These are phyloP conservation scores for Chalciporus pseudorubinellus DNA, from an alignment of 768 basidiomycete genomes.

Conservation along the genomic window DNA sequence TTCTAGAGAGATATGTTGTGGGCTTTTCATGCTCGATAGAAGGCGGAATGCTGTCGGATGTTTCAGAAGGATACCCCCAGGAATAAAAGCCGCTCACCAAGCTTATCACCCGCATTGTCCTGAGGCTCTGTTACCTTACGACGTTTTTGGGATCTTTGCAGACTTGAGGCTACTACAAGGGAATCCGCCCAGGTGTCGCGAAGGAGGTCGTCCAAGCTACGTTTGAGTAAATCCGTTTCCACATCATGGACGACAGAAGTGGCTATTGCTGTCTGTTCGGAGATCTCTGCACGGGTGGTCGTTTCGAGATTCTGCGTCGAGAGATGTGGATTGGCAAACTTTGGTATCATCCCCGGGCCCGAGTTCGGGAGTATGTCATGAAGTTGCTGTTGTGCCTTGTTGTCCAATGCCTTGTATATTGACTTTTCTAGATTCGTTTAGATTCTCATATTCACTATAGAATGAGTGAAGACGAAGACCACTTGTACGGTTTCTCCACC, in stretches of 20 bases:
- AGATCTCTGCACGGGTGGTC: conserved; percentile 38
- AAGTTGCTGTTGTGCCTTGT: conserved; percentile 29
- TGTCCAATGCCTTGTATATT: neutral
- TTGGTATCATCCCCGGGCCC: conserved; percentile 36
- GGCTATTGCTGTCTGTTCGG: conserved; percentile 5
- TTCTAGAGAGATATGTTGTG: conserved; percentile 40
- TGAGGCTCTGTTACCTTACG: conserved; percentile 3
- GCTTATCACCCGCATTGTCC: neutral
- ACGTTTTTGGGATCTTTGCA: neutral
- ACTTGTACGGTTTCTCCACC: conserved; percentile 71
- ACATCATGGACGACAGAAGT: conserved; percentile 6
- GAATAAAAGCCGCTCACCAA: neutral
- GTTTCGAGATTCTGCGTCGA: conserved; percentile 30
- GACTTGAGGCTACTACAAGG: conserved; percentile 1
- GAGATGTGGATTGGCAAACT: conserved; percentile 48
- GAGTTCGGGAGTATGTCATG: too few relatives aligned
- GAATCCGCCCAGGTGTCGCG: conserved; percentile 19
- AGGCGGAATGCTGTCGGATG: conserved; percentile 45
- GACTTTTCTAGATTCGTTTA: neutral
- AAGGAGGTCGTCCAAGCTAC: conserved; percentile 22
- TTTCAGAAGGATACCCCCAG: neutral
- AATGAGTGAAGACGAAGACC: conserved; percentile 39
- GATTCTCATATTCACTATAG: neutral
- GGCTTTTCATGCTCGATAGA: conserved; percentile 36
- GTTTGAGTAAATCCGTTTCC: conserved; percentile 13